phyloP scores from a whole-genome alignment of 129 eudicot species.

The Apium graveolens region DNA sequence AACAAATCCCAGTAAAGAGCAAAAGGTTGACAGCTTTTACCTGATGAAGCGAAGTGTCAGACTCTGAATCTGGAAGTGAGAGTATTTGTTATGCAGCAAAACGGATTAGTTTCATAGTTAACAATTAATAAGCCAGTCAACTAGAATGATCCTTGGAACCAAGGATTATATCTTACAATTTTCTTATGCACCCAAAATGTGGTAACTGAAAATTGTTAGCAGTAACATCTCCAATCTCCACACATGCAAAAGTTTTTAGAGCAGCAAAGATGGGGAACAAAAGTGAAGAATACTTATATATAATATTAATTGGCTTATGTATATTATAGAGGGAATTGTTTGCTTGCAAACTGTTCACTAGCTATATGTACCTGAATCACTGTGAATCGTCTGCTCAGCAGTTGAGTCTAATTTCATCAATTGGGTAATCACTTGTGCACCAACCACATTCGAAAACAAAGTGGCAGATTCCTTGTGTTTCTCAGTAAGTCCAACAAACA shows the following conservation, averaged over 20 bases:
- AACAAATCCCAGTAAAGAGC: background rate
- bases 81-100: slow-evolving; percentile 53
- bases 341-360: background rate
- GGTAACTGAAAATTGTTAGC: background rate
- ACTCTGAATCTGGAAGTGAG: slow-evolving; percentile 24
- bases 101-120: background rate
- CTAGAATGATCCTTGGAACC: background rate
- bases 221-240: background rate
- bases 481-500: slow-evolving; percentile 91
- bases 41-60: slow-evolving; percentile 32
- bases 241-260: background rate
- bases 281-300: too few species aligned
- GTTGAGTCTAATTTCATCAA: slow-evolving; percentile 28
- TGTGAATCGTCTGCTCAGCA: slow-evolving; percentile 16
- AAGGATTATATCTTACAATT: background rate
- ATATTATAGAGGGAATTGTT: too few species aligned
- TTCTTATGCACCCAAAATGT: background rate
- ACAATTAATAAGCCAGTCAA: background rate
- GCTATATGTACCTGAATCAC: slow-evolving; percentile 42
- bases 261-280: background rate
- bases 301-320: too few species aligned
- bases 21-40: slow-evolving; percentile 21
- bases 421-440: slow-evolving; percentile 76
- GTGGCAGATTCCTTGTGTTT: slow-evolving; percentile 79
- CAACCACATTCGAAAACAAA: slow-evolving; percentile 87